phyloP scores from a whole-genome alignment of 768 basidiomycete genomes.

The Saitozyma sp. region DNA sequence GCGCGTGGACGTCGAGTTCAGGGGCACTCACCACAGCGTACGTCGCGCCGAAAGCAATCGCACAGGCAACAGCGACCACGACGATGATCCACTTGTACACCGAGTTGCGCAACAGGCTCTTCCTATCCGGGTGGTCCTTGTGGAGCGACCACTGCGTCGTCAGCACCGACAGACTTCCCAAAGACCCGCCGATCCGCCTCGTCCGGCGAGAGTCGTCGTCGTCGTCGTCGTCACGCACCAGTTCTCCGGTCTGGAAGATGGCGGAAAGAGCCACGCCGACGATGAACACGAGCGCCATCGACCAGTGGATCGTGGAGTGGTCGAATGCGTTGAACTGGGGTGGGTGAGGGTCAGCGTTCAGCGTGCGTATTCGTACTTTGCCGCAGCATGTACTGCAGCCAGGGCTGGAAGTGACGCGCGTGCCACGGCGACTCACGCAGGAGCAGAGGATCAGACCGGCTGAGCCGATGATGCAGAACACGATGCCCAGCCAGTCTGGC shows the following conservation, averaged over 20 bases:
- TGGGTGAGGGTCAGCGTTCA: constrained; percentile 15
- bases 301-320: constrained; percentile 49
- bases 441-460: constrained; percentile 50
- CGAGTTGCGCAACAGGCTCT: constrained; percentile 49
- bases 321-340: constrained; percentile 48
- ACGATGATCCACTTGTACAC: constrained; percentile 53
- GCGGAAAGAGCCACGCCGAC: constrained; percentile 52
- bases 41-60: constrained; percentile 52
- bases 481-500: constrained; percentile 50
- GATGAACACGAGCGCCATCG: constrained; percentile 51
- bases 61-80: constrained; percentile 43
- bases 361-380: not conserved
- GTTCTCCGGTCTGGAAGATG: constrained; percentile 52
- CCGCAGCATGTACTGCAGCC: not conserved
- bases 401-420: not conserved
- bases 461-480: constrained; percentile 50
- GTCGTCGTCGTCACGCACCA: constrained; percentile 28
- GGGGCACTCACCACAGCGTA: constrained; percentile 36
- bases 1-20: no score
- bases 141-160: constrained; percentile 45
- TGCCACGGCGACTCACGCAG: constrained; percentile 29
- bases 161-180: not conserved
- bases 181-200: not conserved
- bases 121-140: constrained; percentile 53
- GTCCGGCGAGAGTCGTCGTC: not conserved